phyloP scores from a whole-genome alignment of 176 grass and related monocot genomes.

The Aechmea fasciata region DNA sequence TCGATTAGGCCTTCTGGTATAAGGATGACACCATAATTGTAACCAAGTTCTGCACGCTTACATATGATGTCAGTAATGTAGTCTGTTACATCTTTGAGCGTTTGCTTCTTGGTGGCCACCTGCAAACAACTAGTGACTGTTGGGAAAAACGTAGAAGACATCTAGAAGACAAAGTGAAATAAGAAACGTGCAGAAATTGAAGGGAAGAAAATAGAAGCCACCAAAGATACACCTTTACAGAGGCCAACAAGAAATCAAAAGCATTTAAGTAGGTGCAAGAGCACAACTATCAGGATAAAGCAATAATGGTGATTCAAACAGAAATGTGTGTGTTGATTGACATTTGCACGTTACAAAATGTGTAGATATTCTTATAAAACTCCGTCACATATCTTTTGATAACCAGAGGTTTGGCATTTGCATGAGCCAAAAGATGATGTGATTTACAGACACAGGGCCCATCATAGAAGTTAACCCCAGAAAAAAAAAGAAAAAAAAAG shows the following conservation, averaged over 20 bases:
- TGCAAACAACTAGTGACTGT: conserved; percentile 15
- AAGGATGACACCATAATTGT: conserved; percentile 97
- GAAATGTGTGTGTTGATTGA: too few species aligned
- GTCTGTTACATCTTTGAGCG: conserved; percentile 87
- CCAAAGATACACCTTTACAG: too few species aligned
- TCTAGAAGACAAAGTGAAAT: too few species aligned
- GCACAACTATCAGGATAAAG: neutral
- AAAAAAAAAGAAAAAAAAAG: too few species aligned
- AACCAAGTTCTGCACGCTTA: conserved; percentile 87
- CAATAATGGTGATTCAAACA: neutral
- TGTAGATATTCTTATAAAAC: too few species aligned
- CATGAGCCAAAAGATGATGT: too few species aligned
- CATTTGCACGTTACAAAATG: too few species aligned
- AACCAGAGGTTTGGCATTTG: too few species aligned
- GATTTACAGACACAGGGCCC: too few species aligned
- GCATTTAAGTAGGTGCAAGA: neutral
- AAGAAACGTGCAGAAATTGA: neutral
- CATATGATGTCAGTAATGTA: conserved; percentile 83
- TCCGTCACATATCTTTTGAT: too few species aligned
- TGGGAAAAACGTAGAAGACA: neutral
- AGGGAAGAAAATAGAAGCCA: conserved; percentile 5
- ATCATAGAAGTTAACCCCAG: too few species aligned
- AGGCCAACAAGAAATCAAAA: neutral
- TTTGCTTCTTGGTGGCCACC: conserved; percentile 84
- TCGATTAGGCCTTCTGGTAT: conserved; percentile 95